A percentile compares a stretch with the other conserved stretches of the same genome.
phyloP scores from a whole-genome alignment of 2,329 filamentous ascomycete genomes.

The Fusarium continuum region DNA sequence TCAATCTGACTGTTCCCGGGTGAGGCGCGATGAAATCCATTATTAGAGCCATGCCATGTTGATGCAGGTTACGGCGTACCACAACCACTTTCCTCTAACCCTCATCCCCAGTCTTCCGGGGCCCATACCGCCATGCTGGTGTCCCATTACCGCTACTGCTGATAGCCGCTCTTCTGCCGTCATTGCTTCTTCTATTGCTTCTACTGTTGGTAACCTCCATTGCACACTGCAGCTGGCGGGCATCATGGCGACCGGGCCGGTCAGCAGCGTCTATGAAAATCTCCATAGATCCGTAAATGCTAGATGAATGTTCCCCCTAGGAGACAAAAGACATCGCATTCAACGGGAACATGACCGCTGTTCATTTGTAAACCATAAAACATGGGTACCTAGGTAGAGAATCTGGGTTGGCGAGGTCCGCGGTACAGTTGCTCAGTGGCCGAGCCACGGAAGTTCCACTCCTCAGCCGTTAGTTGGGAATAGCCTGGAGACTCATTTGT shows the following conservation, averaged over 20 bases:
- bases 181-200: constrained; percentile 12
- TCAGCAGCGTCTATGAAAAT: constrained; percentile 23
- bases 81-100: constrained; percentile 14
- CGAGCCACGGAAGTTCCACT: constrained; percentile 38
- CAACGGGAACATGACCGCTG: constrained; percentile 3
- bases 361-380: constrained; percentile 9
- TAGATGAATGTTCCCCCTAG: constrained; percentile 29
- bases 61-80: constrained; percentile 13
- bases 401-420: constrained; percentile 23
- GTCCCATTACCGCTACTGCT: constrained; percentile 11
- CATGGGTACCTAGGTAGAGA: constrained; percentile 1
- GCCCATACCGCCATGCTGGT: constrained; percentile 11
- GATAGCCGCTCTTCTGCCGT: constrained; percentile 20
- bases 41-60: constrained; percentile 11
- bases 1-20: constrained; percentile 40
- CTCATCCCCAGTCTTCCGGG: constrained; percentile 17
- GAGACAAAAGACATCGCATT: not conserved
- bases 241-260: constrained; percentile 37
- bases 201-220: constrained; percentile 20
- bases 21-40: constrained; percentile 38
- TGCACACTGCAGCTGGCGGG: constrained; percentile 5
- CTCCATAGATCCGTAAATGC: constrained; percentile 36
- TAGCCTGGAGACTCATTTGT: constrained; percentile 8
- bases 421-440: constrained; percentile 13
- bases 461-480: constrained; percentile 24